Conservation (phyloP, 495 filamentous ascomycete species). For the Clohesyomyces aquaticus region DNA sequence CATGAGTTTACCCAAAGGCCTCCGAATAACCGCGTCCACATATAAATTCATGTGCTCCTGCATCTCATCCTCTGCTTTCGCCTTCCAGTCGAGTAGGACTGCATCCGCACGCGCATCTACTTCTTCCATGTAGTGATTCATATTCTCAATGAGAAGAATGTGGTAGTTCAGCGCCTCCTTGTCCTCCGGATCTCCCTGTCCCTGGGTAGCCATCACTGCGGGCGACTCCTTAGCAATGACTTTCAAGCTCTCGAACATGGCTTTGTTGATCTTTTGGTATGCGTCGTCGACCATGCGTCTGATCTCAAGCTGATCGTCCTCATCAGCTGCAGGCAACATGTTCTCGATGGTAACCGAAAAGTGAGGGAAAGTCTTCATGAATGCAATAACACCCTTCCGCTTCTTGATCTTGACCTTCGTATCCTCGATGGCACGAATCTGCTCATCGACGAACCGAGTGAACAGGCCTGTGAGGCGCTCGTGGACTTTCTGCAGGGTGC, state of each 20-base stretch:
- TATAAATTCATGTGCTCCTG: conserved; percentile 88
- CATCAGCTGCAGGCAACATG: conserved; percentile 62
- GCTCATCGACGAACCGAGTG: conserved; percentile 88
- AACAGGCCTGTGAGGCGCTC: conserved; percentile 75
- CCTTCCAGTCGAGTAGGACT: conserved; percentile 79
- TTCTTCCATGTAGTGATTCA: conserved; percentile 96
- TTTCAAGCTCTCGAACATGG: conserved; percentile 95
- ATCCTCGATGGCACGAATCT: conserved; percentile 93
- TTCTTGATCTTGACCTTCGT: conserved; percentile 99
- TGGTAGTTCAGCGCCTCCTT: conserved; percentile 96
- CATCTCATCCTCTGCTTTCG: conserved; percentile 75
- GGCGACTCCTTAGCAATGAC: conserved; percentile 95
- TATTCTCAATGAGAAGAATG: conserved; percentile 95
- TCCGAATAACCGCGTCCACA: conserved; percentile 80
- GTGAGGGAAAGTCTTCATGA: conserved; percentile 89
- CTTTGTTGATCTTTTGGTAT: conserved; percentile 85
- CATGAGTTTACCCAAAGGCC: conserved; percentile 80
- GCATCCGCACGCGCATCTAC: conserved; percentile 74
- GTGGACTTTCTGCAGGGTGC: conserved; percentile 77
- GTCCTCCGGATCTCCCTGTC: conserved; percentile 64
- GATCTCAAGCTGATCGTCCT: conserved; percentile 51
- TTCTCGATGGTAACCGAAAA: conserved; percentile 81
- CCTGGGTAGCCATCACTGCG: conserved; percentile 50
- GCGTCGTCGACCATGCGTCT: conserved; percentile 81
- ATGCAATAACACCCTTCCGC: conserved; percentile 91